Conservation (phyloP, 2,329 filamentous ascomycete species). For the Colletotrichum salicis region DNA sequence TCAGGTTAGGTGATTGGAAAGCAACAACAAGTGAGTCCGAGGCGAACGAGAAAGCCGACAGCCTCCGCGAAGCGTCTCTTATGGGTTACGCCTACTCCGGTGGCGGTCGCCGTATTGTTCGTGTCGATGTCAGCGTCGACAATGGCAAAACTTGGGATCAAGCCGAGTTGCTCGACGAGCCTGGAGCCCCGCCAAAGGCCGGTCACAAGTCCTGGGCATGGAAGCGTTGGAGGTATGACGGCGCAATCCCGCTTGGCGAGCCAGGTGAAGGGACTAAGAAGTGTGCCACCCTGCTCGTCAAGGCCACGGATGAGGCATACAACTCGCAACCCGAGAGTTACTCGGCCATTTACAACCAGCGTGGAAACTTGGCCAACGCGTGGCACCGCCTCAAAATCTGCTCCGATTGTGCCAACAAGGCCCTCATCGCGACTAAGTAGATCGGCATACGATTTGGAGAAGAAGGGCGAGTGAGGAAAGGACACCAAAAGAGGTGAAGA, state of each 20-base stretch:
- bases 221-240: conserved; percentile 70
- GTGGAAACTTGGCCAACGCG: conserved; percentile 73
- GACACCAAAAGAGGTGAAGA: background rate
- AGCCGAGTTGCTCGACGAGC: conserved; percentile 66
- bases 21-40: background rate
- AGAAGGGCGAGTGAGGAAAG: background rate
- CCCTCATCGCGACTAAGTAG: background rate
- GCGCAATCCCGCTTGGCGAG: conserved; percentile 51
- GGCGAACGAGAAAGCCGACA: background rate
- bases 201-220: conserved; percentile 69
- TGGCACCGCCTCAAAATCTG: conserved; percentile 68
- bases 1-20: conserved; percentile 54
- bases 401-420: conserved; percentile 41
- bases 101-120: conserved; percentile 71
- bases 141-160: conserved; percentile 73
- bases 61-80: conserved; percentile 49
- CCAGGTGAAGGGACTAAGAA: conserved; percentile 41
- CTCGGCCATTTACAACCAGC: conserved; percentile 69
- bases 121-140: conserved; percentile 75
- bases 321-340: conserved; percentile 74
- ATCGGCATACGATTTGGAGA: background rate
- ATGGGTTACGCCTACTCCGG: conserved; percentile 76
- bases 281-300: conserved; percentile 68
- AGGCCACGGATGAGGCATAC: conserved; percentile 73
- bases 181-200: conserved; percentile 39